Percentiles rank a stretch among this genome's conserved stretches.
Conservation (phyloP, 164 flowering plant genomes). For the Berberis thunbergii region DNA sequence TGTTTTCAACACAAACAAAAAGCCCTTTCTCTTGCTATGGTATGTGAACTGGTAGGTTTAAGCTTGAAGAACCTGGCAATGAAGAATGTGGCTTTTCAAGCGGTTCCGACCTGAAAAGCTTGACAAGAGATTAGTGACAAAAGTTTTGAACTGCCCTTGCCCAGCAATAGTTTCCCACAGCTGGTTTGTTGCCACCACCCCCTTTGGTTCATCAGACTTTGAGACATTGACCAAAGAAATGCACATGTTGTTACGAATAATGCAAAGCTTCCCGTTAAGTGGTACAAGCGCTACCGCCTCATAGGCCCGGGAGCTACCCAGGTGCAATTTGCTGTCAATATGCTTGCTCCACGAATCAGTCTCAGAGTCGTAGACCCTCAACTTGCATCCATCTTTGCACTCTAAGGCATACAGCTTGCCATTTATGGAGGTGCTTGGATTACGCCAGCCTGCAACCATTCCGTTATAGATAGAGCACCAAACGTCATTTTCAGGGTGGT, state of each 20-base stretch:
- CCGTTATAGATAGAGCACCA: conserved; percentile 73
- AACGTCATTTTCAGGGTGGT: conserved; percentile 51
- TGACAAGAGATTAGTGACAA: conserved; percentile 60
- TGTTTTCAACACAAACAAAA: neutral
- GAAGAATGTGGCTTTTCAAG: conserved; percentile 62
- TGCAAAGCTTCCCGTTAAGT: conserved; percentile 59
- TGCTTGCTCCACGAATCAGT: conserved; percentile 63
- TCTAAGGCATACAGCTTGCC: conserved; percentile 72
- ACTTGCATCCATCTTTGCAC: conserved; percentile 78
- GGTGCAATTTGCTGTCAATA: conserved; percentile 60
- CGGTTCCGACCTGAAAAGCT: conserved; percentile 58
- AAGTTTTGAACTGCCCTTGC: conserved; percentile 57
- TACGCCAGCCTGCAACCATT: conserved; percentile 80
- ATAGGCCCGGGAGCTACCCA: conserved; percentile 58
- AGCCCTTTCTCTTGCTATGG: neutral
- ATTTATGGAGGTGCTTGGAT: conserved; percentile 50
- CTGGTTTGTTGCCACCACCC: conserved; percentile 25
- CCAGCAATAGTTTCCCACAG: conserved; percentile 74
- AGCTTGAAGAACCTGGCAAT: conserved; percentile 73
- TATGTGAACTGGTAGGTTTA: conserved; percentile 9
- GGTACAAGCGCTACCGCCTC: conserved; percentile 78
- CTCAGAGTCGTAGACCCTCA: conserved; percentile 56
- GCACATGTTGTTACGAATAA: conserved; percentile 74
- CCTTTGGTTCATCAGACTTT: conserved; percentile 20
- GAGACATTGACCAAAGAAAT: conserved; percentile 60